Base-by-base conservation (phyloP, 352 stramenopile genomes). In the Paralagenidium karlingii region DNA sequence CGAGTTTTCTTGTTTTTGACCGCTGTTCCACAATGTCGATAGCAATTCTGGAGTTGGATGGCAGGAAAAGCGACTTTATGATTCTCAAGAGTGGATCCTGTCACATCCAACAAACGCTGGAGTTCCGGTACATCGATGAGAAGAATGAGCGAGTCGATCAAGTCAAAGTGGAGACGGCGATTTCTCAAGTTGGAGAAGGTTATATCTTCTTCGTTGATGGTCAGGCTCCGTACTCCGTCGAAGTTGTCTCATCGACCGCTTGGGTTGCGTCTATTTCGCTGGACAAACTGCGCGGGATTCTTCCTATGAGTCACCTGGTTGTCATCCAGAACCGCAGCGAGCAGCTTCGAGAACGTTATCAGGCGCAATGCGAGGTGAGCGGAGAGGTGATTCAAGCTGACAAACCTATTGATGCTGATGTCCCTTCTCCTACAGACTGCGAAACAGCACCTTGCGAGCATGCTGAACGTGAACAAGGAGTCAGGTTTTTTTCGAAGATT, bases 401-500 rank as follows among this genome's bases (percentile, higher is more conserved):
- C n/a, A n/a, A n/a, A n/a, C n/a, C n/a, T n/a, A n/a, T n/a, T n/a
- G n/a, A n/a, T n/a, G n/a, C n/a, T n/a, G n/a, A n/a, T n/a, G n/a
- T n/a, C n/a, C n/a, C n/a, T n/a, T n/a, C 65, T 80, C 29, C 52
- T 60, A 15, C 22, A 47, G 2, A 24, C 56, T 19, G 66, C 68
- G 0, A 60, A 67, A 12, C 50, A 43, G n/a, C 58, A 51, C 13
- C 49, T 70, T 12, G 55, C 57, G 3, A 44, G 65, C 3, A 36
- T 74, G 11, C 51, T 80, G 58, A 76, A 79, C 21, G 60, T 77
- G 22, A 78, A 75, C n/a, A n/a, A n/a, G n/a, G n/a, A n/a, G n/a
- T n/a, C n/a, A n/a, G n/a, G n/a, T n/a, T n/a, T n/a, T n/a, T n/a
- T n/a, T n/a, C n/a, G n/a, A n/a, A n/a, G n/a, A n/a, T n/a, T n/a